phyloP scores from a whole-genome alignment of 352 stramenopile genomes.

The Pythium biforme region DNA sequence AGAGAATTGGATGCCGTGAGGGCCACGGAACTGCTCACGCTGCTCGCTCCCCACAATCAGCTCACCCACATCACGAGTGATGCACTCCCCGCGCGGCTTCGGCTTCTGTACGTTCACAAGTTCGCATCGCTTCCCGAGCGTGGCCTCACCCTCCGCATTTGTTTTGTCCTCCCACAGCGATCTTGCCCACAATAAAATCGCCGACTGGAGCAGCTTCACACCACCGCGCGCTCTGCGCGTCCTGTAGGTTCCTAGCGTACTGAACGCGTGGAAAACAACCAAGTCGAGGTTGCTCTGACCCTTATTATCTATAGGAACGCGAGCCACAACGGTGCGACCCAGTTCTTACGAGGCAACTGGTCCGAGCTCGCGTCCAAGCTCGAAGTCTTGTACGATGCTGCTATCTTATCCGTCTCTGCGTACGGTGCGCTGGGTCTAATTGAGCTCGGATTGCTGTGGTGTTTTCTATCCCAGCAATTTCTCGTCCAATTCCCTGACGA shows the following conservation, averaged over 20 bases:
- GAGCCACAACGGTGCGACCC: neutral
- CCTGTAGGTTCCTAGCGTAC: neutral
- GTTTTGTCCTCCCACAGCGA: neutral
- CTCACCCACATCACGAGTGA: neutral
- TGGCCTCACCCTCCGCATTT: too few species aligned
- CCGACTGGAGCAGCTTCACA: neutral
- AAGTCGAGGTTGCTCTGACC: neutral
- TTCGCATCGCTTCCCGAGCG: too few species aligned
- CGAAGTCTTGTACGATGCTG: neutral
- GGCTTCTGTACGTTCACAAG: neutral
- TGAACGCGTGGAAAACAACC: too few species aligned
- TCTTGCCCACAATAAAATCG: neutral
- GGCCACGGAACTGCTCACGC: neutral
- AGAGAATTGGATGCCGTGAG: neutral
- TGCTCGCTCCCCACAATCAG: neutral
- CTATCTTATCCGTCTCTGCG: too few species aligned
- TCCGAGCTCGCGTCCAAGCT: neutral
- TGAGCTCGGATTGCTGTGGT: neutral
- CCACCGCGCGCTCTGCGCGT: neutral
- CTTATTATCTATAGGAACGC: neutral
- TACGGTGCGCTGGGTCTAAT: too few species aligned
- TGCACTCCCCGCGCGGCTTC: neutral
- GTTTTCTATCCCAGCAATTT: neutral
- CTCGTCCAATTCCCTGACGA: neutral
- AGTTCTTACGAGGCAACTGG: neutral